These are phyloP conservation scores for Leccinum ochraceum DNA, from an alignment of 768 basidiomycete genomes.

Conservation along the genomic window DNA sequence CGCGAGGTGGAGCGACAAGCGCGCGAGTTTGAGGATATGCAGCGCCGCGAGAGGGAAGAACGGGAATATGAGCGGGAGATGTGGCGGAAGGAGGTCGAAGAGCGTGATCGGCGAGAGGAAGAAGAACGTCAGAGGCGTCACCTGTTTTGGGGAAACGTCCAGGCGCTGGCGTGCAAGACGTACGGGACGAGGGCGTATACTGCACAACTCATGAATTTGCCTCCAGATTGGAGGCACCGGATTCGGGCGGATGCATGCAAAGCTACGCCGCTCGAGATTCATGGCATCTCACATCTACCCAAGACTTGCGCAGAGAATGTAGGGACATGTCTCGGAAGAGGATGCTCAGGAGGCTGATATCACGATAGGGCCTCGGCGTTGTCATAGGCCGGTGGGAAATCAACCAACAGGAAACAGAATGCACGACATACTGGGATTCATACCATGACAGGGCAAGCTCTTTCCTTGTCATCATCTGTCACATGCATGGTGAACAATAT, in stretches of 20 bases:
- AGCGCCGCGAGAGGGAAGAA: neutral
- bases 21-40: neutral
- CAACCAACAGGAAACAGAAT: constrained; percentile 28
- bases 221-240: constrained; percentile 16
- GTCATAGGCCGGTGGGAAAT: constrained; percentile 32
- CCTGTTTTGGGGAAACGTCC: neutral
- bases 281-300: constrained; percentile 20
- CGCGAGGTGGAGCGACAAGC: neutral
- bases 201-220: constrained; percentile 32
- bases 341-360: neutral
- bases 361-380: constrained; percentile 12
- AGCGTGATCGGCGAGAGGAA: constrained; percentile 8
- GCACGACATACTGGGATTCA: constrained; percentile 26
- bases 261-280: constrained; percentile 22
- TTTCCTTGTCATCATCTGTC: neutral
- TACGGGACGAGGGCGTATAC: constrained; percentile 27
- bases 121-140: neutral
- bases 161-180: neutral
- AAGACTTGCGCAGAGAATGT: constrained; percentile 22
- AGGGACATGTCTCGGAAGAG: neutral
- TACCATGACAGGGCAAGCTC: constrained; percentile 28
- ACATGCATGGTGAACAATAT: neutral
- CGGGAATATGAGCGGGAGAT: constrained; percentile 2
- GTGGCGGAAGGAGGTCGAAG: constrained; percentile 21
- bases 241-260: constrained; percentile 22